phyloP scores from a whole-genome alignment of 2,329 filamentous ascomycete species.

The Neopestalotiopsis sp. region DNA sequence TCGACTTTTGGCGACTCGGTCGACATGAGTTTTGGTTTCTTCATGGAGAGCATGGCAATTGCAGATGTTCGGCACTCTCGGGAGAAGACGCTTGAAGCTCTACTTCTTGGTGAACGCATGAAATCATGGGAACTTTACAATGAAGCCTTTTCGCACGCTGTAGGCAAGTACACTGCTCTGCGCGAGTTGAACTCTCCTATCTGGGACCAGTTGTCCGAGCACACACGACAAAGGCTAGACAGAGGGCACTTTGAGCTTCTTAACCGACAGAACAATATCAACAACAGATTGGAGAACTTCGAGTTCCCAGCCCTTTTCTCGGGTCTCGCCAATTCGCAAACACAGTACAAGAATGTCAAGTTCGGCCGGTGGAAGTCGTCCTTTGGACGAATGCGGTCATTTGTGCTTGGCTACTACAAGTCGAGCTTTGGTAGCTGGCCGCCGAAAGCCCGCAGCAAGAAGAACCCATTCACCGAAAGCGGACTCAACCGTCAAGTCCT shows the following conservation, averaged over 20 bases:
- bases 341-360: conserved; percentile 77
- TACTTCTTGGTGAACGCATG: conserved; percentile 90
- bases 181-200: conserved; percentile 70
- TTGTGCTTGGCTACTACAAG: conserved; percentile 72
- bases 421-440: conserved; percentile 75
- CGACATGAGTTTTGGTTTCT: conserved; percentile 72
- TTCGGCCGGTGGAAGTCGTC: conserved; percentile 84
- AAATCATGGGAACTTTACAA: conserved; percentile 83
- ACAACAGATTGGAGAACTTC: conserved; percentile 80
- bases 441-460: conserved; percentile 88
- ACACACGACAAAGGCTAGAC: conserved; percentile 81
- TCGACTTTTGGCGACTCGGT: conserved; percentile 65
- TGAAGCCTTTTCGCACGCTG: conserved; percentile 89
- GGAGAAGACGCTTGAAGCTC: conserved; percentile 87
- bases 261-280: conserved; percentile 72
- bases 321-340: conserved; percentile 83
- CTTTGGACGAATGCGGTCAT: conserved; percentile 77
- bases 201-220: conserved; percentile 70
- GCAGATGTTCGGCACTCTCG: conserved; percentile 82
- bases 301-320: conserved; percentile 91
- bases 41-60: conserved; percentile 77
- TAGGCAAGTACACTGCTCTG: conserved; percentile 82
- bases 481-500: conserved; percentile 87
- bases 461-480: conserved; percentile 85
- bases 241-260: conserved; percentile 81